These are phyloP conservation scores for Gossypium arboreum DNA, from an alignment of 345 rosid genomes.

Conservation along the genomic window DNA sequence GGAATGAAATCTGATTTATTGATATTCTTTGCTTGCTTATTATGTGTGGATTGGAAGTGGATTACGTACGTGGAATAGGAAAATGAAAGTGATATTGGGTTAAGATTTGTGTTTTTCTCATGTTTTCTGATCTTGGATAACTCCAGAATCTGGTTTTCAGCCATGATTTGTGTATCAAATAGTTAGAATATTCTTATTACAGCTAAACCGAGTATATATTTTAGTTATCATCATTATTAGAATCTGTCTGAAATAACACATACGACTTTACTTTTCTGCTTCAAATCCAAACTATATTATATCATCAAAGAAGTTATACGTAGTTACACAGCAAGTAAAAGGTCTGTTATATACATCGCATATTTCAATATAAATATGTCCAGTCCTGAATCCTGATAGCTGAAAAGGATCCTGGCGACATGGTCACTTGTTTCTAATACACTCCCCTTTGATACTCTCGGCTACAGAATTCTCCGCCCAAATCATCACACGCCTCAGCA, in stretches of 20 bases:
- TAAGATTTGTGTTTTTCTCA: not conserved
- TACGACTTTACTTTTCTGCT: not conserved
- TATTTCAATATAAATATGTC: not conserved
- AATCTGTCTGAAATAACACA: too few species aligned
- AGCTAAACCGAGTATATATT: too few species aligned
- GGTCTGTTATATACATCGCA: not conserved
- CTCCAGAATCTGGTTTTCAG: not conserved
- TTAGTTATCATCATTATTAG: too few species aligned
- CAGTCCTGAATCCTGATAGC: not conserved
- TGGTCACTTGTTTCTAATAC: conserved; percentile 17
- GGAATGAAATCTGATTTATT: too few species aligned
- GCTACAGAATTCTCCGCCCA: conserved; percentile 86
- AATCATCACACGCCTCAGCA: conserved; percentile 86
- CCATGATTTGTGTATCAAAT: not conserved
- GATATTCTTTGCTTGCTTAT: not conserved
- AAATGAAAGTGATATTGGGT: not conserved
- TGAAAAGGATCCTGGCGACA: not conserved
- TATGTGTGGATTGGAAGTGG: not conserved
- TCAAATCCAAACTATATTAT: not conserved
- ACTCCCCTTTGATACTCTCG: conserved; percentile 51
- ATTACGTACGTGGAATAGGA: not conserved
- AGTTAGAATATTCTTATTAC: not conserved
- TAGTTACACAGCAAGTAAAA: not conserved
- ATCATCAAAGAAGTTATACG: not conserved
- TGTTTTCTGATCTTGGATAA: too few species aligned